Conservation (phyloP, 2,329 filamentous ascomycete species). For the Amylocarpus encephaloides region DNA sequence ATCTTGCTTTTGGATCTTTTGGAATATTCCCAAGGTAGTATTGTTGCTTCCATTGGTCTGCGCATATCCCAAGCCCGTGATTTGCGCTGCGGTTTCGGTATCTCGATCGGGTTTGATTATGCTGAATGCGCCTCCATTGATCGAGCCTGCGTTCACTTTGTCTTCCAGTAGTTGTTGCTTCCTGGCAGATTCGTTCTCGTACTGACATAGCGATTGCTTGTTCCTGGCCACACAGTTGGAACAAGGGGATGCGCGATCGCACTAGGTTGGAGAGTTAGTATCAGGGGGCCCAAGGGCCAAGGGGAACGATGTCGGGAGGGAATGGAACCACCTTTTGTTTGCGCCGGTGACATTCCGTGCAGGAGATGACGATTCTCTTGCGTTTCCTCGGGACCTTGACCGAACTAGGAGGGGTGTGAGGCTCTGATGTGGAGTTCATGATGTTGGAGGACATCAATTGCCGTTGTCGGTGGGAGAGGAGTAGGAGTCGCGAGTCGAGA, state of each 20-base stretch:
- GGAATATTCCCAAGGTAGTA: slow-evolving; percentile 49
- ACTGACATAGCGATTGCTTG: slow-evolving; percentile 49
- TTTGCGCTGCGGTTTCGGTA: slow-evolving; percentile 23
- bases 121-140: slow-evolving; percentile 15
- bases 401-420: slow-evolving; percentile 11
- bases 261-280: slow-evolving; percentile 34
- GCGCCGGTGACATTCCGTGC: slow-evolving; percentile 57
- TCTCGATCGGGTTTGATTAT: slow-evolving; percentile 18
- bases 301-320: not conserved
- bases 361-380: slow-evolving; percentile 55
- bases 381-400: slow-evolving; percentile 41
- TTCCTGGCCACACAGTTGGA: slow-evolving; percentile 52
- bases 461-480: not conserved
- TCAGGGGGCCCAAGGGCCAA: not conserved
- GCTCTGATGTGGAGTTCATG: slow-evolving; percentile 8
- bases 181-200: slow-evolving; percentile 40
- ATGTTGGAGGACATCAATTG: not conserved
- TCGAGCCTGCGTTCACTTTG: slow-evolving; percentile 12
- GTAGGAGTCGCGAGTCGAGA: not conserved
- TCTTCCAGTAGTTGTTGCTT: slow-evolving; percentile 29
- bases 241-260: slow-evolving; percentile 54
- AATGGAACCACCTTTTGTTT: slow-evolving; percentile 37
- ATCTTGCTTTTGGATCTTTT: slow-evolving; percentile 45
- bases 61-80: slow-evolving; percentile 45
- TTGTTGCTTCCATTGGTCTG: slow-evolving; percentile 41